Conservation (phyloP, 495 filamentous ascomycete genomes). For the Neurospora sp. region DNA sequence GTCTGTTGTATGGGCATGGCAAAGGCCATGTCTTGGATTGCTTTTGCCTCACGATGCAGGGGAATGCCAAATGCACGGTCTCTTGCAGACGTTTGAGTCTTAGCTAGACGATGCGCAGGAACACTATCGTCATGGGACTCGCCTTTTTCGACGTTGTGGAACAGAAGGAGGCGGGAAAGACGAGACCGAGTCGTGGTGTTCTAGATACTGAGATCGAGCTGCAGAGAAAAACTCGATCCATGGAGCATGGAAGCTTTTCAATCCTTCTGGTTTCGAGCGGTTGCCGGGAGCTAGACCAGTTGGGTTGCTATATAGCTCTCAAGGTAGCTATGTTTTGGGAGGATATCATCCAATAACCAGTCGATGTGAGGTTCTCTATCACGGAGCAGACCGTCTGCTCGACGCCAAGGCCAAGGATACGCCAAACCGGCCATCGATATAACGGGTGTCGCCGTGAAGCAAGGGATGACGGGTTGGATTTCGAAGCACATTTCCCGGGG, state of each 20-base stretch:
- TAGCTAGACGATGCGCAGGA: not conserved
- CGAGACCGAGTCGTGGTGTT: not conserved
- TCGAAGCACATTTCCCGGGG: not conserved
- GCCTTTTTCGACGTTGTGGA: not conserved
- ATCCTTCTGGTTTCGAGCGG: not conserved
- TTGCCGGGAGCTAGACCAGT: not conserved
- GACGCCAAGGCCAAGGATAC: not conserved
- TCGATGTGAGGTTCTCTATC: not conserved
- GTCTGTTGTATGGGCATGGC: not conserved
- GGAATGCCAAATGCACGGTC: not conserved
- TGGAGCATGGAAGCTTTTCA: not conserved
- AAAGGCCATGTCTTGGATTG: not conserved
- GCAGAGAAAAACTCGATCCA: not conserved
- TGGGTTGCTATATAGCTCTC: not conserved
- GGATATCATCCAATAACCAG: not conserved
- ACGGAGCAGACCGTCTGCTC: not conserved
- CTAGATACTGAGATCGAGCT: not conserved
- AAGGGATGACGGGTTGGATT: not conserved
- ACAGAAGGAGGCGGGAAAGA: not conserved
- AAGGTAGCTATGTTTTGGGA: not conserved
- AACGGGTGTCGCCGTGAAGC: not conserved
- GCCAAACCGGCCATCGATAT: not conserved
- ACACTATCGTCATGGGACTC: not conserved
- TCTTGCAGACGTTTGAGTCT: not conserved
- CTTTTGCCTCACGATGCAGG: not conserved